phyloP scores from a whole-genome alignment of 2,329 filamentous ascomycete genomes.

The Claviceps arundinis region DNA sequence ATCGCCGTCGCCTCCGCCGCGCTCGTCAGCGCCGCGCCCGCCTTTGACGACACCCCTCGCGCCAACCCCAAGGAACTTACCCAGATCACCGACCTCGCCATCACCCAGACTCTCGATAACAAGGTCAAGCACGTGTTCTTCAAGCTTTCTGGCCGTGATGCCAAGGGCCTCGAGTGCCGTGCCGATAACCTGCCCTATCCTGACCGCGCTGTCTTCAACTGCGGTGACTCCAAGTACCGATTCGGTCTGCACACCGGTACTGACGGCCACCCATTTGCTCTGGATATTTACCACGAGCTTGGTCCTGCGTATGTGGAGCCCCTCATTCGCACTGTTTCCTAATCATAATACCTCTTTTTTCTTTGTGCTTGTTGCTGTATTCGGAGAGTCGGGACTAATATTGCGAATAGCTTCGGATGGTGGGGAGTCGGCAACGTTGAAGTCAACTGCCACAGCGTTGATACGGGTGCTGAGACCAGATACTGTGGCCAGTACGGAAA shows the following conservation, averaged over 20 bases:
- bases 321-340: neutral
- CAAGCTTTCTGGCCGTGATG: constrained; percentile 11
- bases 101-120: constrained; percentile 10
- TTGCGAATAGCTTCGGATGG: neutral
- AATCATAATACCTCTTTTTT: too few species aligned
- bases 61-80: constrained; percentile 11
- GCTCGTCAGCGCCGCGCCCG: neutral
- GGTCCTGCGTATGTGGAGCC: constrained; percentile 10
- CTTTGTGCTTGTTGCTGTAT: too few species aligned
- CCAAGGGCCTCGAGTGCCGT: constrained; percentile 8
- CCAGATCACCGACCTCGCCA: constrained; percentile 11
- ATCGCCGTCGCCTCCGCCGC: neutral
- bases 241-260: constrained; percentile 13
- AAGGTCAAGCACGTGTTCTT: constrained; percentile 9
- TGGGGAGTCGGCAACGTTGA: neutral
- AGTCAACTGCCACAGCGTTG: neutral
- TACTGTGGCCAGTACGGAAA: too few species aligned
- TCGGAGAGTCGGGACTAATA: neutral
- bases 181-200: constrained; percentile 2
- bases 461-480: neutral
- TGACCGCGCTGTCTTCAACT: constrained; percentile 9
- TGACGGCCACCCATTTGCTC: neutral
- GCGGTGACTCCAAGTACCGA: constrained; percentile 16
- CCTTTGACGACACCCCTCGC: neutral
- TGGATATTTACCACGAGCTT: neutral